phyloP scores from a whole-genome alignment of 2,329 filamentous ascomycete species.

The Aspergillus glaucus region DNA sequence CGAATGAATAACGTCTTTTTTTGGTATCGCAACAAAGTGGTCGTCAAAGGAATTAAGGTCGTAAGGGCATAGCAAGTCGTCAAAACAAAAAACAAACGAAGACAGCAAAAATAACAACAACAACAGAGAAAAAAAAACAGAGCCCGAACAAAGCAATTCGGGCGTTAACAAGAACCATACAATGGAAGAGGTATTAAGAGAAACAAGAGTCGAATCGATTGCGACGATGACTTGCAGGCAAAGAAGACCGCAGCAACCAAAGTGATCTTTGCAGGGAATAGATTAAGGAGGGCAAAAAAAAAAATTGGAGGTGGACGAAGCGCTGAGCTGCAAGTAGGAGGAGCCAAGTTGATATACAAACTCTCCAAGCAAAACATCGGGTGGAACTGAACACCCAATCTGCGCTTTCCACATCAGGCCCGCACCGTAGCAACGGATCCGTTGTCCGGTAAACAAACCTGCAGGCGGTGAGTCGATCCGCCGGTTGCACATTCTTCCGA shows the following conservation, averaged over 20 bases:
- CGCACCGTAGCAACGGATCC: constrained; percentile 26
- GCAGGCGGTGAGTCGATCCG: constrained; percentile 15
- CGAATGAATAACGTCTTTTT: constrained; percentile 4
- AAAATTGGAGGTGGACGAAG: background rate
- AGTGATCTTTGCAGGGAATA: background rate
- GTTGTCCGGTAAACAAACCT: constrained; percentile 32
- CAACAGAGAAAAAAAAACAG: constrained; percentile 12
- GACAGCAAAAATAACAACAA: constrained; percentile 8
- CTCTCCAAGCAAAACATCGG: background rate
- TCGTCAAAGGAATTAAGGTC: constrained; percentile 24
- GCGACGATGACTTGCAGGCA: background rate
- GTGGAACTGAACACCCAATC: background rate
- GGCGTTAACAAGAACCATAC: constrained; percentile 12
- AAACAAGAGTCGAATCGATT: constrained; percentile 4
- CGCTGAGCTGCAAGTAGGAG: background rate
- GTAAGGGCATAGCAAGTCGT: constrained; percentile 31
- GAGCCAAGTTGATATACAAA: background rate
- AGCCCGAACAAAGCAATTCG: constrained; percentile 12
- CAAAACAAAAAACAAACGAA: constrained; percentile 18
- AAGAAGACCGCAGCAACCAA: background rate
- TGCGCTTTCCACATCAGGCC: background rate
- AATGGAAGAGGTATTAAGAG: constrained; percentile 5
- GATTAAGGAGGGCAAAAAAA: background rate
- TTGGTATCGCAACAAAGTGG: constrained; percentile 22
- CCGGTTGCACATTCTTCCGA: constrained; percentile 11